These are phyloP conservation scores for Meyerozyma guilliermondii DNA, from an alignment of 1,139 yeast species.

Conservation along the genomic window DNA sequence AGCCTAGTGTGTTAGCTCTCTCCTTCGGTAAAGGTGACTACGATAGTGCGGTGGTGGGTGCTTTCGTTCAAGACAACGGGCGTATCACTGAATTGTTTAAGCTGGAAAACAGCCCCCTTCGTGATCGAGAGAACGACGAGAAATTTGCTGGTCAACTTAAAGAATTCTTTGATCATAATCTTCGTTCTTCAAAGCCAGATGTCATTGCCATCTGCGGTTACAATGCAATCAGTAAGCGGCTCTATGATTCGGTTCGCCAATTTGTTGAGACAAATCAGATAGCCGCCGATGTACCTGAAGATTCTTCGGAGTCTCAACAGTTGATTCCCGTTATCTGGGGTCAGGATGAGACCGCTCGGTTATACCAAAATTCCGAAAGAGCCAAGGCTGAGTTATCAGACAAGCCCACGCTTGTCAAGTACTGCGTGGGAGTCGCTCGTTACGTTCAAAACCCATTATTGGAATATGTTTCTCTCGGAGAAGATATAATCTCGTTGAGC, in stretches of 20 bases:
- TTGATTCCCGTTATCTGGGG: slow-evolving; percentile 68
- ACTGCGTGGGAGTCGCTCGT: slow-evolving; percentile 85
- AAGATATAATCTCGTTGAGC: slow-evolving; percentile 64
- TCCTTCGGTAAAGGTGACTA: slow-evolving; percentile 84
- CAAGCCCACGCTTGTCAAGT: slow-evolving; percentile 75
- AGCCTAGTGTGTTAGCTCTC: slow-evolving; percentile 77
- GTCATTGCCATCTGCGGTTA: slow-evolving; percentile 88
- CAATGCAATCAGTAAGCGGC: slow-evolving; percentile 64
- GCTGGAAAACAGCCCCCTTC: slow-evolving; percentile 72
- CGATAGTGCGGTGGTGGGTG: slow-evolving; percentile 84
- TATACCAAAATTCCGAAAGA: slow-evolving; percentile 76
- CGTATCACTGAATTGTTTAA: slow-evolving; percentile 72
- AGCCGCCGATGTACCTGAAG: slow-evolving; percentile 46
- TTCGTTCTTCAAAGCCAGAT: slow-evolving; percentile 56
- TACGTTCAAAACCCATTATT: slow-evolving; percentile 86
- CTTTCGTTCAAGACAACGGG: slow-evolving; percentile 74
- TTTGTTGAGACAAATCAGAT: slow-evolving; percentile 56
- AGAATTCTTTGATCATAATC: slow-evolving; percentile 36
- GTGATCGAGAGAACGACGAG: slow-evolving; percentile 44
- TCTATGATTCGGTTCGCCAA: slow-evolving; percentile 53
- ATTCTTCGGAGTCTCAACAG: slow-evolving; percentile 33
- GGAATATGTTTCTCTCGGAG: slow-evolving; percentile 80
- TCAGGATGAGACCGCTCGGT: slow-evolving; percentile 88
- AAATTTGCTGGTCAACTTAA: slow-evolving; percentile 50
- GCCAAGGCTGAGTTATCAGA: slow-evolving; percentile 83